phyloP scores from a whole-genome alignment of 495 filamentous ascomycete species.

The Trichoderma gamsii region DNA sequence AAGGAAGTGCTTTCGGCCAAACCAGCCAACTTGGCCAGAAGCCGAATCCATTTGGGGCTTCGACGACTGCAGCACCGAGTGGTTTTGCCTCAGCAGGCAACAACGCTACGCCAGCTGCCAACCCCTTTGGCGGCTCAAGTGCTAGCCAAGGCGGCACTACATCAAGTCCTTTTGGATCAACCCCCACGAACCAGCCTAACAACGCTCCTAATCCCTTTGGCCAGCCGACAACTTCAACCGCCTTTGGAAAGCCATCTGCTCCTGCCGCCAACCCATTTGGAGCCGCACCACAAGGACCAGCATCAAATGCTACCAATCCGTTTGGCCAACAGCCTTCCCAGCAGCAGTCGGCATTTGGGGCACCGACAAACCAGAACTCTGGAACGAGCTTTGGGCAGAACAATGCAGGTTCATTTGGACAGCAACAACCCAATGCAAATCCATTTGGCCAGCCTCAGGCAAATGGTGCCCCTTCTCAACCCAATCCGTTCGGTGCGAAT shows the following conservation, averaged over 20 bases:
- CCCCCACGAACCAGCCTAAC: slow-evolving; percentile 8
- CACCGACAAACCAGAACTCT: not conserved
- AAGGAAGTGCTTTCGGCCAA: slow-evolving; percentile 20
- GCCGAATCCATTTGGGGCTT: slow-evolving; percentile 16
- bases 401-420: slow-evolving; percentile 15
- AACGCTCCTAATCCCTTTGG: slow-evolving; percentile 20
- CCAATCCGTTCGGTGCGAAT: not conserved
- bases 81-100: slow-evolving; percentile 24
- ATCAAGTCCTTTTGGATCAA: slow-evolving; percentile 22
- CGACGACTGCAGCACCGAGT: slow-evolving; percentile 23
- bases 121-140: slow-evolving; percentile 15
- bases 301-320: slow-evolving; percentile 23
- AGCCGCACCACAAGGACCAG: slow-evolving; percentile 28
- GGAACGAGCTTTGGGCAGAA: not conserved
- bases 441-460: slow-evolving; percentile 23
- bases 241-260: slow-evolving; percentile 22
- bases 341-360: slow-evolving; percentile 6
- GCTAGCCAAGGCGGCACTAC: not conserved
- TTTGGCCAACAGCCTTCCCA: slow-evolving; percentile 29
- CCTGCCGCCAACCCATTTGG: slow-evolving; percentile 16
- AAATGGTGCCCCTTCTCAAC: not conserved
- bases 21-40: slow-evolving; percentile 18
- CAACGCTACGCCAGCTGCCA: slow-evolving; percentile 10
- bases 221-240: slow-evolving; percentile 18
- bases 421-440: slow-evolving; percentile 17